Evolutionary conservation across 345 rosid species (phyloP), one percentile per base, ranked within the genome.

Genomic region (Salix purpurea): DNA sequence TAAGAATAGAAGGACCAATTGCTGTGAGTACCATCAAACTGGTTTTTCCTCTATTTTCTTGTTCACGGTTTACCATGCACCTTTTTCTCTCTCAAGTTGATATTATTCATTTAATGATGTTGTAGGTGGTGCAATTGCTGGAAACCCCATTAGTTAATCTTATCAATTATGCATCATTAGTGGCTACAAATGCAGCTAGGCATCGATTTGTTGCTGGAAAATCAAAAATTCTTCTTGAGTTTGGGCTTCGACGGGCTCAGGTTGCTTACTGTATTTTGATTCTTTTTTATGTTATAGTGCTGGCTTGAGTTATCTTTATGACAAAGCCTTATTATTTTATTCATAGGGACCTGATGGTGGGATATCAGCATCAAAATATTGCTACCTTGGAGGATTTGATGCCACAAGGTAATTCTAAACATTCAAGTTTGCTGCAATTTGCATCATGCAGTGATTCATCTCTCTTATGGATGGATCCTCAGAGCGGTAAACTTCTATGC

Each of bases 241-340:
- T 93, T 82, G 99, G 99, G 79, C 96, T 94, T 83, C 80, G 99
- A 42, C 88, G 97, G 68, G 99, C 99, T 82, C 99, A 93, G 99
- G 99, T 96, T 83, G 67, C 69, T 40, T 8, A 75, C 46, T 52
- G 40, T 62, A 34, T 40, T 23, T 37, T 58, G 3, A 39, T 65
- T 66, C 34, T 56, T 75, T 50, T 69, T 61, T 18, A 37, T 1
- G 56, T 72, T 50, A 67, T 73, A 48, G 23, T 62, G 50, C 52
- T 50, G 34, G 62, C 67, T 18, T 77, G 69, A 46, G 58, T 14
- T 18, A 40, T 74, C 62, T 71, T 34, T 40, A 5, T 52, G 77
- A 82, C 23, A 21, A 77, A 19, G 34, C 42, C 37, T 71, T 28
- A 67, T 54, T 42, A 69, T 78, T 67, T 60, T 81, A 77, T 69